Evolutionary conservation across 83 land plant species (phyloP), one percentile per base, ranked within the genome.

Genomic region (Diphasiastrum complanatum): DNA sequence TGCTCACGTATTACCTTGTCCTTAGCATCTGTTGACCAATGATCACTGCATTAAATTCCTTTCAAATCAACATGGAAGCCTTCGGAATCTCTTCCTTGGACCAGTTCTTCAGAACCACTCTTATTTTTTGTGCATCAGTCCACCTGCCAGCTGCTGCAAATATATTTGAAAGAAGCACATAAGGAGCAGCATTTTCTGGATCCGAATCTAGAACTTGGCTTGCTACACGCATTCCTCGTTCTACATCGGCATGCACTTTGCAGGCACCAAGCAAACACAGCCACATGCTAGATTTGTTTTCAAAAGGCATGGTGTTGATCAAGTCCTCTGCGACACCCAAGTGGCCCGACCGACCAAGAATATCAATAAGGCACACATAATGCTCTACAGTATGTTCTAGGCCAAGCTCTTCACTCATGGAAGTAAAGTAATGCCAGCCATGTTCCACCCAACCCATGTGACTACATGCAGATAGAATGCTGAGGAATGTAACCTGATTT

Each of bases 341-440:
- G 18, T 18, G 34, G 34, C 61, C 45, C 12, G 2, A 38, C 0
- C 61, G 8, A 3, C 61, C 61, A 33, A 59, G 34, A 33, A 59
- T 38, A 19, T 59, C 61, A 41, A 41, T 18, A 41, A 41, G 12
- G 45, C 61, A 59, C 6, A n/a, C 19, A 59, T 36, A 59, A 59
- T 59, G 61, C 18, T 36, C 61, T 33, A 26, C 24, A n/a, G 16
- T 37, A 5, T 19, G 46, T 34, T 14, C 5, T 10, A 55, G 25
- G 8, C 2, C 61, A 28, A 8, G 11, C 14, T 16, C 3, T 19
- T 20, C 18, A 36, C 18, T 36, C 36, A 59, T 12, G 6, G 12
- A 59, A 59, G 16, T 8, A 59, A 59, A 59, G 19, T 5, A 34
- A 36, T 34, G 34, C 18, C 16, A 59, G 2, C 61, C 61, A 14